Conservation (phyloP, 768 basidiomycete species). For the Suillus hirtellus region DNA sequence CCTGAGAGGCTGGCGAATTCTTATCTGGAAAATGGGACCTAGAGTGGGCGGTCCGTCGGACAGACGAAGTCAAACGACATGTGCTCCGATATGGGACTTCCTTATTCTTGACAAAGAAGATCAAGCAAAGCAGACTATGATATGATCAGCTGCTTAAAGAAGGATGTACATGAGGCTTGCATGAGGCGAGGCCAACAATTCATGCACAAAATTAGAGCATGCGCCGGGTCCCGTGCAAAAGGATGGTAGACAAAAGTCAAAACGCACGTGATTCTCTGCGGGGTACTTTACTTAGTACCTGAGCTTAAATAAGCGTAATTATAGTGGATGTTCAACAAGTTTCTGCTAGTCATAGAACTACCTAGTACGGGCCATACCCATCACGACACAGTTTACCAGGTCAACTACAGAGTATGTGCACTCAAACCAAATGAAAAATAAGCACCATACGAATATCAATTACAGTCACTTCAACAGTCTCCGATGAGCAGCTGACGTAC, state of each 20-base stretch:
- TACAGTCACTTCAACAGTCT: neutral
- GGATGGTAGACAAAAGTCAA: neutral
- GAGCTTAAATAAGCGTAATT: too few species aligned
- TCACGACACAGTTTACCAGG: neutral
- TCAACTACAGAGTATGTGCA: neutral
- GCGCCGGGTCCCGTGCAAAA: neutral
- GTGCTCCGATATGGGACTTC: neutral
- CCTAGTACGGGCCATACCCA: neutral
- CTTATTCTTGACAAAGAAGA: conserved; percentile 1
- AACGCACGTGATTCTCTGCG: neutral
- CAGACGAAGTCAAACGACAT: neutral
- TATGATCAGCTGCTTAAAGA: conserved; percentile 5
- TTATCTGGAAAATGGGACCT: conserved; percentile 1
- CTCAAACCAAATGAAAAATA: neutral
- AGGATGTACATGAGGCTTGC: neutral
- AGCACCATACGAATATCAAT: neutral
- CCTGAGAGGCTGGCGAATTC: neutral
- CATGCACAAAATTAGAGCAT: neutral
- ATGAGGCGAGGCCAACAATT: neutral
- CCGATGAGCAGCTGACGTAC: conserved; percentile 31
- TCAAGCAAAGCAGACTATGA: neutral
- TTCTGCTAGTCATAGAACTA: neutral
- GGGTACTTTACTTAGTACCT: too few species aligned
- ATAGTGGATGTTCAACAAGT: too few species aligned
- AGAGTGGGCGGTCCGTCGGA: neutral